A percentile compares a stretch with the other conserved stretches of the same genome.
Conservation (phyloP, 1,284 basidiomycete genomes). For the Tetrapyrgos nigripes region DNA sequence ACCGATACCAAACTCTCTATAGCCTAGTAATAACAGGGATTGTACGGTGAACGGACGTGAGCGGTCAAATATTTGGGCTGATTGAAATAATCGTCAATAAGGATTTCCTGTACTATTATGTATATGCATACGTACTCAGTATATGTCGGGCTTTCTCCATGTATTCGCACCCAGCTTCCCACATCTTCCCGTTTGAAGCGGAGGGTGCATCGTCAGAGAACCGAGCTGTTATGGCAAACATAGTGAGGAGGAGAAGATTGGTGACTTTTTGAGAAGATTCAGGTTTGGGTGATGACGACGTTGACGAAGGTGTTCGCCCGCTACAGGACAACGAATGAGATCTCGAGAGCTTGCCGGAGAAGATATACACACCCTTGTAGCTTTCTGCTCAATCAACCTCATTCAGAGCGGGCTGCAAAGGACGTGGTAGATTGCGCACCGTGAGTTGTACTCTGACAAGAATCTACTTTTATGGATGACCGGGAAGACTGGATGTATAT, state of each 20-base stretch:
- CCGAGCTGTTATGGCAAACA: constrained; percentile 81
- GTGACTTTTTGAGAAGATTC: constrained; percentile 69
- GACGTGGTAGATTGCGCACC: constrained; percentile 49
- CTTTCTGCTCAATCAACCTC: constrained; percentile 36
- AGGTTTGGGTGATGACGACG: constrained; percentile 40
- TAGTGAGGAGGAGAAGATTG: constrained; percentile 74
- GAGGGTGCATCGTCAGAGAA: constrained; percentile 61
- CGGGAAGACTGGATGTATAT: constrained; percentile 82
- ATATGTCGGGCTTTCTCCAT: constrained; percentile 71
- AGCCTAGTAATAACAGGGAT: constrained; percentile 78
- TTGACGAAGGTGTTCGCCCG: constrained; percentile 12
- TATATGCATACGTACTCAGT: constrained; percentile 53
- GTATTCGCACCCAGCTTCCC: constrained; percentile 76
- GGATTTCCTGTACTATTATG: constrained; percentile 4
- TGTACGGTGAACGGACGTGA: constrained; percentile 76
- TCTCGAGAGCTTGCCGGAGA: neutral
- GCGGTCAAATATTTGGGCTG: constrained; percentile 71
- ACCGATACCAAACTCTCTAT: constrained; percentile 85
- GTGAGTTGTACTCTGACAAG: constrained; percentile 63
- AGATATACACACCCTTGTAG: constrained; percentile 19
- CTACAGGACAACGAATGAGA: neutral
- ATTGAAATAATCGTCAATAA: constrained; percentile 11
- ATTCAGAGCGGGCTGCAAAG: constrained; percentile 10
- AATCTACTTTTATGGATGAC: constrained; percentile 78
- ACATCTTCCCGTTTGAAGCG: constrained; percentile 62